phyloP scores from a whole-genome alignment of 768 basidiomycete species.

The Tubosaeta brunneosetosa region DNA sequence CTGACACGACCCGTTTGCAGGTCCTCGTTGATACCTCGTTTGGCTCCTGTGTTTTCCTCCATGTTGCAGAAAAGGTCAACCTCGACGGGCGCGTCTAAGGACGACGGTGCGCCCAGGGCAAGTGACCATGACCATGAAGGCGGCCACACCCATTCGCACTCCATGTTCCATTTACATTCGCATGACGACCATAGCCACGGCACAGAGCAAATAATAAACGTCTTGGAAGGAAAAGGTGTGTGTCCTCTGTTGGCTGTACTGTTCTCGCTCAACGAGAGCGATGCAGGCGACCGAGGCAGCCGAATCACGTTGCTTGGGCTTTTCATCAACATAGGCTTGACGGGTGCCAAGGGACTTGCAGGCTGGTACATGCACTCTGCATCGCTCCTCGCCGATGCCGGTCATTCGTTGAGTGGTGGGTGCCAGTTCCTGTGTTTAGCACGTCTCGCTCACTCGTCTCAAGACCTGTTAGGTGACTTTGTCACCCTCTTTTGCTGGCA shows the following conservation, averaged over 20 bases:
- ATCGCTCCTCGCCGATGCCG: slow-evolving; percentile 88
- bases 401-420: slow-evolving; percentile 83
- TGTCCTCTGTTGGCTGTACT: background rate
- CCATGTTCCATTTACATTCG: slow-evolving; percentile 64
- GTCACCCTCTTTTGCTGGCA: slow-evolving; percentile 89
- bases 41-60: background rate
- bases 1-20: slow-evolving; percentile 16
- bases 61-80: slow-evolving; percentile 22
- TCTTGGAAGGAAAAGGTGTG: slow-evolving; percentile 62
- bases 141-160: slow-evolving; percentile 53
- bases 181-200: slow-evolving; percentile 57
- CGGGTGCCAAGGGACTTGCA: slow-evolving; percentile 78
- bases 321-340: slow-evolving; percentile 75
- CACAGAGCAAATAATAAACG: slow-evolving; percentile 64
- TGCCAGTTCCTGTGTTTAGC: slow-evolving; percentile 9
- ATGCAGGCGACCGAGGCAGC: slow-evolving; percentile 71
- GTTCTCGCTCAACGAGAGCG: background rate
- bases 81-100: slow-evolving; percentile 17
- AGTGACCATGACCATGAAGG: slow-evolving; percentile 34
- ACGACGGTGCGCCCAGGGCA: slow-evolving; percentile 14
- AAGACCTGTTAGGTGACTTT: slow-evolving; percentile 85
- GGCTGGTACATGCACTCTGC: slow-evolving; percentile 91
- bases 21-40: background rate
- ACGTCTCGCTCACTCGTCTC: slow-evolving; percentile 5
- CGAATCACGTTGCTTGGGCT: slow-evolving; percentile 84